phyloP scores from a whole-genome alignment of 257 asterid species.

The Vinca minor region DNA sequence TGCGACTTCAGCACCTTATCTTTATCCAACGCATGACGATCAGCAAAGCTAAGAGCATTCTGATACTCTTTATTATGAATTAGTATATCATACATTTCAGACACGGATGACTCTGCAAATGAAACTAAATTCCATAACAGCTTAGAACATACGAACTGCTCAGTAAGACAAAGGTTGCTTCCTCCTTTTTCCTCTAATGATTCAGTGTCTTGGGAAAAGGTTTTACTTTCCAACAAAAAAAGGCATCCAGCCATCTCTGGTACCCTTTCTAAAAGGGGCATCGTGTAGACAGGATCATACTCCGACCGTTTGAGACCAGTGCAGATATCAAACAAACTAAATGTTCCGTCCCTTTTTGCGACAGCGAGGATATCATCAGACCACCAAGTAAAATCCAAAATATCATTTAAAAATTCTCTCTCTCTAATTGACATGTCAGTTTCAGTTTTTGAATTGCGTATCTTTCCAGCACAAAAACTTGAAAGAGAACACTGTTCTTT shows the following conservation, averaged over 20 bases:
- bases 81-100: conserved; percentile 63
- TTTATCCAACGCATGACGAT: conserved; percentile 71
- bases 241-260: conserved; percentile 47
- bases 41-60: conserved; percentile 74
- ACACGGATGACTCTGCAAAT: conserved; percentile 55
- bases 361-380: conserved; percentile 56
- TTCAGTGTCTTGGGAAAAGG: conserved; percentile 30
- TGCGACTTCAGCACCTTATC: conserved; percentile 81
- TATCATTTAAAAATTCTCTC: conserved; percentile 30
- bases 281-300: conserved; percentile 44
- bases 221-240: conserved; percentile 59
- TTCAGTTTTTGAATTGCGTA: conserved; percentile 21
- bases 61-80: conserved; percentile 54
- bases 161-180: conserved; percentile 23
- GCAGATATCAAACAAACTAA: conserved; percentile 52
- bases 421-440: conserved; percentile 29
- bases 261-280: conserved; percentile 76
- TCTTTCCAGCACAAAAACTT: conserved; percentile 31
- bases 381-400: conserved; percentile 94
- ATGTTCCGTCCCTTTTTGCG: conserved; percentile 53
- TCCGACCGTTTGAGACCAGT: conserved; percentile 33
- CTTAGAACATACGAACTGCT: conserved; percentile 37
- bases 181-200: conserved; percentile 32
- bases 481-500: conserved; percentile 41
- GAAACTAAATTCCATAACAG: conserved; percentile 68